Percentiles rank a stretch among this genome's conserved stretches.
phyloP scores from a whole-genome alignment of 2,329 filamentous ascomycete species.

The Colletotrichum chlorophyti region DNA sequence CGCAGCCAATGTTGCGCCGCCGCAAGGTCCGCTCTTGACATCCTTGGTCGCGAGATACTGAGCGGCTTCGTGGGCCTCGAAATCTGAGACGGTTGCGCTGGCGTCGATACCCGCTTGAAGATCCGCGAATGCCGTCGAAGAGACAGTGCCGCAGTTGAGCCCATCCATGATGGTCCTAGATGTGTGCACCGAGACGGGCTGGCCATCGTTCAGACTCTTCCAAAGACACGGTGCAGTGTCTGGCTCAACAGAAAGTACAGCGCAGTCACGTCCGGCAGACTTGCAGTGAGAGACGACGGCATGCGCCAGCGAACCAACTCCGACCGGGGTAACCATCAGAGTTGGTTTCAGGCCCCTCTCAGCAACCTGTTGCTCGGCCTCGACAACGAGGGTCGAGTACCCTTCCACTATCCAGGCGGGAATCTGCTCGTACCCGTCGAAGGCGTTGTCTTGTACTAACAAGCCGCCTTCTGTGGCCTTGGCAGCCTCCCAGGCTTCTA shows the following conservation, averaged over 20 bases:
- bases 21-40: slow-evolving; percentile 67
- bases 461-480: slow-evolving; percentile 49
- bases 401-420: slow-evolving; percentile 80
- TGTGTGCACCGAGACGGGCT: slow-evolving; percentile 58
- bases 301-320: slow-evolving; percentile 76
- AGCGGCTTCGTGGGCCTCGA: slow-evolving; percentile 66
- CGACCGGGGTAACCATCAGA: slow-evolving; percentile 69
- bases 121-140: slow-evolving; percentile 68
- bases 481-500: slow-evolving; percentile 51
- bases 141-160: slow-evolving; percentile 75
- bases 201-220: slow-evolving; percentile 56
- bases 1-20: slow-evolving; percentile 63
- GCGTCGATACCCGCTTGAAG: slow-evolving; percentile 65
- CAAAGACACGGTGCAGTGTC: slow-evolving; percentile 67
- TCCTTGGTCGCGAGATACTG: slow-evolving; percentile 55
- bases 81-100: slow-evolving; percentile 65
- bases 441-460: slow-evolving; percentile 73
- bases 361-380: slow-evolving; percentile 67
- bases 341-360: slow-evolving; percentile 43
- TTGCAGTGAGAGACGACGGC: slow-evolving; percentile 73
- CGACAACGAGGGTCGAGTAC: slow-evolving; percentile 75
- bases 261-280: slow-evolving; percentile 35
- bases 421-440: slow-evolving; percentile 70
- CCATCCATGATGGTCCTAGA: slow-evolving; percentile 75
- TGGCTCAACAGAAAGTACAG: slow-evolving; percentile 74